Conservation (phyloP, 306 rosid genomes). For the Citrullus mucosospermus region DNA sequence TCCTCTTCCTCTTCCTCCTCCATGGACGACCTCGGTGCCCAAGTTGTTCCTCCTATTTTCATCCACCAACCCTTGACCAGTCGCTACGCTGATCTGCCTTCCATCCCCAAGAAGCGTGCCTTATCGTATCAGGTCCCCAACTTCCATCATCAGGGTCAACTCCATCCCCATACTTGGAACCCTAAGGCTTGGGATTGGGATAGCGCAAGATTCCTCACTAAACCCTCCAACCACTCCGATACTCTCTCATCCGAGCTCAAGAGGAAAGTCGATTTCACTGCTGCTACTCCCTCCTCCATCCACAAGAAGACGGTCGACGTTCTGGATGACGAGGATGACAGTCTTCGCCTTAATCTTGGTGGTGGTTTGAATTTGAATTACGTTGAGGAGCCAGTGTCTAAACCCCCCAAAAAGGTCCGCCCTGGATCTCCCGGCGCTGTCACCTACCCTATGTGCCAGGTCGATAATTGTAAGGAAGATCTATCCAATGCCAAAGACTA, state of each 20-base stretch:
- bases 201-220: constrained; percentile 35
- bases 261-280: background rate
- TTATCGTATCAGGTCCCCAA: constrained; percentile 27
- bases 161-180: constrained; percentile 38
- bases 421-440: constrained; percentile 51
- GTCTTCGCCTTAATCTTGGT: constrained; percentile 49
- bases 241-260: constrained; percentile 8
- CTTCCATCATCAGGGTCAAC: constrained; percentile 18
- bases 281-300: background rate
- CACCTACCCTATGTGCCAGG: constrained; percentile 77
- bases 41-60: constrained; percentile 41
- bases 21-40: constrained; percentile 64
- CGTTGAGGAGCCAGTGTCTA: constrained; percentile 14
- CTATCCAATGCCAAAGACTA: constrained; percentile 73
- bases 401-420: constrained; percentile 49
- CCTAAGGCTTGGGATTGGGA: constrained; percentile 76
- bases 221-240: constrained; percentile 15
- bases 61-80: constrained; percentile 24
- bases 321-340: constrained; percentile 14
- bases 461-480: constrained; percentile 74
- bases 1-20: background rate
- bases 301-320: background rate
- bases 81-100: constrained; percentile 23
- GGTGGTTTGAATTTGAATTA: constrained; percentile 19
- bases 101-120: constrained; percentile 52